Evolutionary conservation across 2,329 filamentous ascomycete genomes (phyloP).

Genomic region (Biscogniauxia sp.): DNA sequence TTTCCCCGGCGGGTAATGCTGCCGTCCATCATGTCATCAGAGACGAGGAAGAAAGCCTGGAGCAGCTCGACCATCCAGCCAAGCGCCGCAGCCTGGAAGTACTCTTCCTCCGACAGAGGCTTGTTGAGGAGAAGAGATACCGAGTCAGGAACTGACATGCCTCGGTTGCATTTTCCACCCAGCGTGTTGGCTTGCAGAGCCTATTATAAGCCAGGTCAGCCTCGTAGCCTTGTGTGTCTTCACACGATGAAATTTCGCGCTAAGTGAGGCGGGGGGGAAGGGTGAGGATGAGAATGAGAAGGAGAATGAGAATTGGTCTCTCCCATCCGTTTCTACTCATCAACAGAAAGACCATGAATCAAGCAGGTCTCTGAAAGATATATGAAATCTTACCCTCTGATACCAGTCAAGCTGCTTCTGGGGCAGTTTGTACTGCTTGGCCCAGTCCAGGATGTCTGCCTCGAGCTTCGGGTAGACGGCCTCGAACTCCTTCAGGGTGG

Average conservation of each 20-base stretch:
- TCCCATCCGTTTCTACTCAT: too few relatives aligned
- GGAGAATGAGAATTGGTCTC: too few relatives aligned
- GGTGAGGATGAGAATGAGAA: too few relatives aligned
- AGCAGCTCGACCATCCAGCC: slow-evolving; percentile 98
- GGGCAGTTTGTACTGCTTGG: slow-evolving; percentile 79
- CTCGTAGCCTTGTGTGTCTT: not conserved
- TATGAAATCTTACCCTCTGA: slow-evolving; percentile 59
- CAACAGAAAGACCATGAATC: too few relatives aligned
- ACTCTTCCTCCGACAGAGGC: slow-evolving; percentile 75
- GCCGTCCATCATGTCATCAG: slow-evolving; percentile 97
- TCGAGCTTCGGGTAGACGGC: slow-evolving; percentile 83
- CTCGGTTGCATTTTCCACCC: slow-evolving; percentile 97
- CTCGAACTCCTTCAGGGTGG: slow-evolving; percentile 85
- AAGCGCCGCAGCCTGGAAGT: slow-evolving; percentile 81
- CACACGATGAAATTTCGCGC: too few relatives aligned
- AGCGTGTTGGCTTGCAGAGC: slow-evolving; percentile 81
- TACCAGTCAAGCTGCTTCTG: slow-evolving; percentile 82
- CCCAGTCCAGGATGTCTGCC: slow-evolving; percentile 76
- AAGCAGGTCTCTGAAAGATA: too few relatives aligned
- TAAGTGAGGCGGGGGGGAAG: not conserved
- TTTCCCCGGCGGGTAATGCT: slow-evolving; percentile 91
- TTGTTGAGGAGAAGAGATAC: slow-evolving; percentile 72
- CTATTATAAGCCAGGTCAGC: slow-evolving; percentile 51
- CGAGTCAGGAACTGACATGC: slow-evolving; percentile 95
- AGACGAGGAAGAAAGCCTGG: slow-evolving; percentile 97